Evolutionary conservation across 2,329 filamentous ascomycete genomes (phyloP).

Genomic region (Aspergillus oerlinghausenensis): DNA sequence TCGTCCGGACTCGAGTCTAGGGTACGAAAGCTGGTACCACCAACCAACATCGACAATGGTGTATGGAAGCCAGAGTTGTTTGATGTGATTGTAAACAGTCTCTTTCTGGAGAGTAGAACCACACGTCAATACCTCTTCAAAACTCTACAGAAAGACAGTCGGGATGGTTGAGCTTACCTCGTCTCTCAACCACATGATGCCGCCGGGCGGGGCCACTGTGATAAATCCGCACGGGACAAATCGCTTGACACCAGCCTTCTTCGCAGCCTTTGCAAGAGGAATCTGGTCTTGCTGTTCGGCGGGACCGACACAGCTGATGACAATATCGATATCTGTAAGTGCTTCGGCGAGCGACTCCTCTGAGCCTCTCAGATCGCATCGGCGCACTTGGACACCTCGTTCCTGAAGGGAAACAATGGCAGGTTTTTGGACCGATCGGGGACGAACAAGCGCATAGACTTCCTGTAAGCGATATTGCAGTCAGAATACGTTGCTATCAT

Average conservation of each 20-base stretch:
- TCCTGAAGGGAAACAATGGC: constrained; percentile 37
- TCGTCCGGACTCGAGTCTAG: constrained; percentile 42
- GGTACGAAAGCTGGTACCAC: constrained; percentile 52
- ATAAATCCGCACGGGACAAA: constrained; percentile 51
- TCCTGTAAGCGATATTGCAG: constrained; percentile 32
- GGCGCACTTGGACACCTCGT: constrained; percentile 42
- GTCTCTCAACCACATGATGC: constrained; percentile 41
- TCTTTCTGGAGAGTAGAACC: constrained; percentile 43
- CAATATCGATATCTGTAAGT: constrained; percentile 42
- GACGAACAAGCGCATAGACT: constrained; percentile 46
- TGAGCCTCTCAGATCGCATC: constrained; percentile 41
- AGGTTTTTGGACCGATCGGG: constrained; percentile 46
- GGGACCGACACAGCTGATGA: constrained; percentile 42
- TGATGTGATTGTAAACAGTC: constrained; percentile 47
- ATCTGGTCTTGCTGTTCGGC: constrained; percentile 40
- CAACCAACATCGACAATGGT: constrained; percentile 57
- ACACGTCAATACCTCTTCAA: neutral
- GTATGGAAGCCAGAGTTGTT: constrained; percentile 47
- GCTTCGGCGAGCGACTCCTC: constrained; percentile 40
- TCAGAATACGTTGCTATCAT: constrained; percentile 2
- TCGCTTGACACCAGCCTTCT: constrained; percentile 47
- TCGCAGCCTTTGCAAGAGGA: constrained; percentile 45
- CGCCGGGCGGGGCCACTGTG: constrained; percentile 44
- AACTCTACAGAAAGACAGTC: neutral
- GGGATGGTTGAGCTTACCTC: constrained; percentile 23